Evolutionary conservation across 176 grass and related monocot genomes (phyloP), one percentile per base, ranked within the genome.

Genomic region (Zizania latifolia): DNA sequence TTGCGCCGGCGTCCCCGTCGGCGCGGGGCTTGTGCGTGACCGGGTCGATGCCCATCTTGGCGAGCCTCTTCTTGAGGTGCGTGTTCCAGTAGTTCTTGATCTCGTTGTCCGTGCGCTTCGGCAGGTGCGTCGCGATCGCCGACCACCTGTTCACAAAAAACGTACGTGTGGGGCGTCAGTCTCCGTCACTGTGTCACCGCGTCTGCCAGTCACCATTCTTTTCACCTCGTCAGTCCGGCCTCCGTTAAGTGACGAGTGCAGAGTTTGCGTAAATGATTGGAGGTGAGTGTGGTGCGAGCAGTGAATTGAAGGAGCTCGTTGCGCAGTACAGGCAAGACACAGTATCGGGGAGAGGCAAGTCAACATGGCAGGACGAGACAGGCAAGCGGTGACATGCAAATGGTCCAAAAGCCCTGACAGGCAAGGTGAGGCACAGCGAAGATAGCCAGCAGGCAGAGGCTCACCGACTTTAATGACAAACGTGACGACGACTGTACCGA

Each of bases 11-110:
- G 6, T 12, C 68, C 5, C 62, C 58, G 57, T 88, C 85, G 38
- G 64, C 73, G 75, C 62, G 86, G 50, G 82, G 75, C 90, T 92
- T 92, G 90, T 92, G 90, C 33, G 90, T 92, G 70, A 67, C 79
- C 4, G 90, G 90, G 75, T 92, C 90, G 83, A 92, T 92, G 58
- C 90, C 90, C 90, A 92, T 92, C 86, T 83, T 92, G 70, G 86
- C 34, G n/a, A 92, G 82, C 6, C 82, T 67, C 82, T 92, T 92
- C 86, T 92, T 92, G 29, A 92, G 82, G 86, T 92, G 90, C 35
- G 90, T 92, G 90, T 92, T 92, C 90, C 90, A 92, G 90, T 86
- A 92, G 75, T 92, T 92, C 90, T 92, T 92, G 90, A 92, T 92
- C 82, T 92, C 90, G 53, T 92, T 92, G 79, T 92, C 90, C 5